A percentile compares a stretch with the other conserved stretches of the same genome.
Conservation (phyloP, 2,329 filamentous ascomycete species). For the Trichothecium roseum region DNA sequence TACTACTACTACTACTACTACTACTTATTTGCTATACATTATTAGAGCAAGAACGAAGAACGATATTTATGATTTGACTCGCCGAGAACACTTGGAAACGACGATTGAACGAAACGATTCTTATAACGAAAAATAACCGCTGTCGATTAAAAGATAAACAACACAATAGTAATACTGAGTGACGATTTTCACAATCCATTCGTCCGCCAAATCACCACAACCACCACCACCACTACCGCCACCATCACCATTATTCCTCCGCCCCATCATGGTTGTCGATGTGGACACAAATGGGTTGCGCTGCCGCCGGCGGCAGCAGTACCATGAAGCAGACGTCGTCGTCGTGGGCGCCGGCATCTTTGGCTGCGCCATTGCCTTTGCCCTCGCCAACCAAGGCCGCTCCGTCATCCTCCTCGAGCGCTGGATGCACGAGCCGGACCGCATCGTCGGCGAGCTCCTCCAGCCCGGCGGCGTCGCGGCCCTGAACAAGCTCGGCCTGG, state of each 20-base stretch:
- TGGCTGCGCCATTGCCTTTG: slow-evolving; percentile 75
- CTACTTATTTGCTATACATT: too few species aligned
- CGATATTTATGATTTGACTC: too few species aligned
- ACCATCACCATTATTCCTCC: slow-evolving; percentile 20
- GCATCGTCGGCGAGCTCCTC: slow-evolving; percentile 90
- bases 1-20: too few species aligned
- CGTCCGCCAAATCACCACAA: not conserved
- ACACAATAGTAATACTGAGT: too few species aligned
- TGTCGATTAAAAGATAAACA: too few species aligned
- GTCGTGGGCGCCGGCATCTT: slow-evolving; percentile 87
- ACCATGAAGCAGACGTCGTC: slow-evolving; percentile 70
- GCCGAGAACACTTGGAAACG: too few species aligned
- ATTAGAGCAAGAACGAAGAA: too few species aligned
- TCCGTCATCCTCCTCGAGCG: slow-evolving; percentile 84
- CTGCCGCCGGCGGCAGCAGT: slow-evolving; percentile 35
- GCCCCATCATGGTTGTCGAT: not conserved
- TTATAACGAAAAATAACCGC: too few species aligned
- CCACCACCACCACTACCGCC: slow-evolving; percentile 6
- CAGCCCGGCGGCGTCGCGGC: slow-evolving; percentile 85
- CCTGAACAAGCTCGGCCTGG: slow-evolving; percentile 68
- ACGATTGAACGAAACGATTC: too few species aligned
- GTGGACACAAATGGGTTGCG: slow-evolving; percentile 11
- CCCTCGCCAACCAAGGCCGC: slow-evolving; percentile 79
- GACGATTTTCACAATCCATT: not conserved
- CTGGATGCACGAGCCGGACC: slow-evolving; percentile 83